phyloP scores from a whole-genome alignment of 2,329 filamentous ascomycete genomes.

The Fusarium lyarnte region DNA sequence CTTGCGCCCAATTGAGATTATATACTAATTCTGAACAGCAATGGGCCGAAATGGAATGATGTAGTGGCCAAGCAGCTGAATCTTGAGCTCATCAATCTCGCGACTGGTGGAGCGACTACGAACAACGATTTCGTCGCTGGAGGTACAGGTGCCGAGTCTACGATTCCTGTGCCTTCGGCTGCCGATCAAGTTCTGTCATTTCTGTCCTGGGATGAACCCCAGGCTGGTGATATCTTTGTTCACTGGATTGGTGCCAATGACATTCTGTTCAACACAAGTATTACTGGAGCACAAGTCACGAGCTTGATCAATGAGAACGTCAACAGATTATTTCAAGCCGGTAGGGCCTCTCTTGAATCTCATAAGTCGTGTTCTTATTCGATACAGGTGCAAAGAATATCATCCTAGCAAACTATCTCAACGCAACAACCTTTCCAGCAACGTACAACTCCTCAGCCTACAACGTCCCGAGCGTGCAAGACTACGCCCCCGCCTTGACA shows the following conservation, averaged over 20 bases:
- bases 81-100: conserved; percentile 26
- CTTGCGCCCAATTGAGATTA: accelerated
- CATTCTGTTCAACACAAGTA: conserved; percentile 27
- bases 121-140: conserved; percentile 25
- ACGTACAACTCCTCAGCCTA: conserved; percentile 18
- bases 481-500: neutral
- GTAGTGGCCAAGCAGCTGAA: neutral
- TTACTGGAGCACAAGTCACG: conserved; percentile 14
- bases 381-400: conserved; percentile 1
- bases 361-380: neutral
- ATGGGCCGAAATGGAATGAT: conserved; percentile 26
- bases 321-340: conserved; percentile 7
- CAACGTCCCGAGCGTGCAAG: conserved; percentile 1
- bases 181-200: conserved; percentile 17
- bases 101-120: conserved; percentile 19
- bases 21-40: neutral
- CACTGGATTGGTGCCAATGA: conserved; percentile 32
- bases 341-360: neutral
- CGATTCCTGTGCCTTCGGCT: conserved; percentile 19
- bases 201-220: conserved; percentile 5
- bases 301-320: conserved; percentile 15
- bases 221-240: conserved; percentile 8
- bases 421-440: conserved; percentile 11
- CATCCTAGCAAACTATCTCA: conserved; percentile 19
- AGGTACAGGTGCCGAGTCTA: conserved; percentile 16